phyloP scores from a whole-genome alignment of 495 filamentous ascomycete species.

The Paragyromitra xinjiangensis region DNA sequence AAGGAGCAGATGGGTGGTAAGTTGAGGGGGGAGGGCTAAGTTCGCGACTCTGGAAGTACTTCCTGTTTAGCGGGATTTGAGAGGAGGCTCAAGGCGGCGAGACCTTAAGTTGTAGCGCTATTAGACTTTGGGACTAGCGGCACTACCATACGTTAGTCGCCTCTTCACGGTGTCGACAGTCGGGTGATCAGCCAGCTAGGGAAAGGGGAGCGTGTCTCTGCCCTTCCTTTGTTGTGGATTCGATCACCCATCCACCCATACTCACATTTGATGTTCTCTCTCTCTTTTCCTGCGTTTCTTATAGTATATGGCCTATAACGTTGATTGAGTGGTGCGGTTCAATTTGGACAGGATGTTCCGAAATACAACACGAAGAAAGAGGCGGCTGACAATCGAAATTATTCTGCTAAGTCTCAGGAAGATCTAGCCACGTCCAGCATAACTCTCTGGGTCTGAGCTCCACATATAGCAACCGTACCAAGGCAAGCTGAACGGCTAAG shows the following conservation, averaged over 20 bases:
- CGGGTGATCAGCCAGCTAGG: conserved; percentile 51
- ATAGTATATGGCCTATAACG: conserved; percentile 28
- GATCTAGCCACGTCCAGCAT: conserved; percentile 51
- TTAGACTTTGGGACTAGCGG: conserved; percentile 54
- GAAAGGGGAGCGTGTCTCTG: conserved; percentile 54
- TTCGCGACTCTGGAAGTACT: conserved; percentile 52
- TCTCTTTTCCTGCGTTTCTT: conserved; percentile 25
- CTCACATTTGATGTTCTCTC: conserved; percentile 38
- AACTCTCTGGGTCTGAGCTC: conserved; percentile 50
- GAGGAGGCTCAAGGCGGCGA: conserved; percentile 54
- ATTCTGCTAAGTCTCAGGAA: conserved; percentile 42
- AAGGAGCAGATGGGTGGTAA: conserved; percentile 38
- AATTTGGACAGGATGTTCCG: conserved; percentile 37
- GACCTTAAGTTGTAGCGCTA: conserved; percentile 53
- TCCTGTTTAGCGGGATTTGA: conserved; percentile 49
- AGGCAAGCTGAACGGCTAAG: conserved; percentile 38
- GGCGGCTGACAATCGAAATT: conserved; percentile 51
- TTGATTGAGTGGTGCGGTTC: conserved; percentile 42
- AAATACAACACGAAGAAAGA: conserved; percentile 43
- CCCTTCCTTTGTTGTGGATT: conserved; percentile 47
- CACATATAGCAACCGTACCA: conserved; percentile 47
- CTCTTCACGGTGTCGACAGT: conserved; percentile 41
- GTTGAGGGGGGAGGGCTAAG: conserved; percentile 53
- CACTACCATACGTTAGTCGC: conserved; percentile 51
- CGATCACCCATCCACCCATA: conserved; percentile 26